Evolutionary conservation across 768 basidiomycete genomes (phyloP), one percentile per base, ranked within the genome.

Genomic region (Wakefieldia striispora): DNA sequence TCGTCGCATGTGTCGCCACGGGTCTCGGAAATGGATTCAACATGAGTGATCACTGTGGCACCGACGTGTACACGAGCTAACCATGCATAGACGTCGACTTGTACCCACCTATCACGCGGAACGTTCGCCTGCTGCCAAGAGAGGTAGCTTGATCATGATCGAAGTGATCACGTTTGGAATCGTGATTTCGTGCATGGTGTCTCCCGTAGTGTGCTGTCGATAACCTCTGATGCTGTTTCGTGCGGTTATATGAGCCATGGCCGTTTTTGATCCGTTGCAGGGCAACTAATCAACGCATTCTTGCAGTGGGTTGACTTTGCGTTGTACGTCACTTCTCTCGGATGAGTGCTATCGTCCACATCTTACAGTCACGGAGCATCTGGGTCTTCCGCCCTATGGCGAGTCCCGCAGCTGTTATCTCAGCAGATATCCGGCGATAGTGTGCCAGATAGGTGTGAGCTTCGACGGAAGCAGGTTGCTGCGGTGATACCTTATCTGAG

Each of bases 371-470:
- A 76, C 34, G 84, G 75, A 77, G 71, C 71, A 6, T 69, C 68
- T 35, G 69, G 60, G 9, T 77, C 77, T 5, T 78, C 79, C 21
- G 76, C 77, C 0, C 79, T 82, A 61, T 86, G 83, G 83, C 70
- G 83, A 52, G 78, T 80, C 13, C 83, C 83, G 4, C n/a, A n/a
- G n/a, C n/a, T n/a, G n/a, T n/a, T n/a, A n/a, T n/a, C n/a, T n/a
- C n/a, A n/a, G n/a, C n/a, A 91, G 72, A 54, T 88, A 93, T 40
- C 78, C 82, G 12, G 90, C 83, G 13, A 92, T 68, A 1, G 84
- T 91, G 86, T 0, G 87, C 84, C 11, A 93, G 73, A 57, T 86
- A 81, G 0, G 87, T 78, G 47, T 88, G 78, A 2, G 81, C 66
- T 58, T 87, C 74, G 51, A 76, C 70, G 12, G 77, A 63, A 13